Conservation (phyloP, 148 eudicot genomes). For the Chenopodium formosanum region DNA sequence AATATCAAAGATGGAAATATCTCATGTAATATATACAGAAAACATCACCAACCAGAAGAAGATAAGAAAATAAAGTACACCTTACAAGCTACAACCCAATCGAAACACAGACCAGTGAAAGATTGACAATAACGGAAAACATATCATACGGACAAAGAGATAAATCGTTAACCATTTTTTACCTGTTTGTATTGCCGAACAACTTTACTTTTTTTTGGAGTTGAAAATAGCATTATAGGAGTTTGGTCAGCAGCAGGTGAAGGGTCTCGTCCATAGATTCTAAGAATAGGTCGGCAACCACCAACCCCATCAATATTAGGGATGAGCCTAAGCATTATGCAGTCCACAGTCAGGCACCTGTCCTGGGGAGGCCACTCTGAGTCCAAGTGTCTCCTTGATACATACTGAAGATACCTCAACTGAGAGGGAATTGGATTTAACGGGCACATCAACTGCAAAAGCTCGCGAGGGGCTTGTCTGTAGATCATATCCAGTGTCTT, state of each 20-base stretch:
- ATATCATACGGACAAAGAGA: slow-evolving; percentile 1
- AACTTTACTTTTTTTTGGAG: slow-evolving; percentile 52
- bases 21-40: not conserved
- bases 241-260: slow-evolving; percentile 43
- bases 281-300: slow-evolving; percentile 73
- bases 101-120: not conserved
- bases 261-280: slow-evolving; percentile 79
- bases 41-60: not conserved
- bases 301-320: slow-evolving; percentile 77
- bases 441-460: slow-evolving; percentile 61
- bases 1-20: slow-evolving; percentile 2
- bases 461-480: slow-evolving; percentile 80
- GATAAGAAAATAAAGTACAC: slow-evolving; percentile 1
- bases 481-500: slow-evolving; percentile 78
- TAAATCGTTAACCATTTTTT: slow-evolving; percentile 20
- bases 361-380: slow-evolving; percentile 76
- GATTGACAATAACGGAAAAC: not conserved
- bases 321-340: slow-evolving; percentile 64
- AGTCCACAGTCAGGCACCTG: slow-evolving; percentile 64
- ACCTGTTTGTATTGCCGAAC: slow-evolving; percentile 74
- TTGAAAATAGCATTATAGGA: slow-evolving; percentile 61
- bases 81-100: slow-evolving; percentile 9
- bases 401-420: slow-evolving; percentile 82
- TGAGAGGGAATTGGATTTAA: slow-evolving; percentile 85
- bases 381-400: slow-evolving; percentile 68